Conservation (phyloP, 2,329 filamentous ascomycete genomes). For the Tympanopsis confertula region DNA sequence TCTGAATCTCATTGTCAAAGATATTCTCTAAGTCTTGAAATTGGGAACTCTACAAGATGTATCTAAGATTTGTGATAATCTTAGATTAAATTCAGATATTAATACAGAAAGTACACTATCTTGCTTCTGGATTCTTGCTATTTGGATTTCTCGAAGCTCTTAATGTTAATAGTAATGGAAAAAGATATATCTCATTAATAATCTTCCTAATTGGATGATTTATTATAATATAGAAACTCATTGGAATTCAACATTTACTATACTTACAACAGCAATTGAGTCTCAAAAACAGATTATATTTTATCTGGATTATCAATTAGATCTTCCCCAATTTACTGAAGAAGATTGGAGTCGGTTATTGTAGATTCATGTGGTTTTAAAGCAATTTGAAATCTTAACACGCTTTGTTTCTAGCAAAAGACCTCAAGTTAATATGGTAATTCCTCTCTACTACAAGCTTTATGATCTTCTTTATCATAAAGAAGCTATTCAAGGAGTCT, state of each 20-base stretch:
- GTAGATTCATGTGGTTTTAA: not conserved
- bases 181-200: not conserved
- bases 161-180: not conserved
- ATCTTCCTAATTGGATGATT: not conserved
- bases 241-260: not conserved
- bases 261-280: not conserved
- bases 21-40: not conserved
- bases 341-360: not conserved
- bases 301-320: not conserved
- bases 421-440: not conserved
- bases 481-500: not conserved
- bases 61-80: not conserved
- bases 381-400: not conserved
- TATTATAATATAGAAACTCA: not conserved
- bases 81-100: not conserved
- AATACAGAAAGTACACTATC: not conserved
- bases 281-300: not conserved
- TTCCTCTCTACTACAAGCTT: not conserved
- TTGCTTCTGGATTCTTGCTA: not conserved
- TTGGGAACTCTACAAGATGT: not conserved
- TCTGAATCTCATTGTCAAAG: not conserved
- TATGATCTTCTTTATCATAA: not conserved
- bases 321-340: not conserved
- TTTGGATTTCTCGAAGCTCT: not conserved
- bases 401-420: not conserved